Percentiles rank a stretch among this genome's conserved stretches.
Evolutionary conservation across 2,329 filamentous ascomycete genomes (phyloP).

Genomic region (Trichoderma sp.): DNA sequence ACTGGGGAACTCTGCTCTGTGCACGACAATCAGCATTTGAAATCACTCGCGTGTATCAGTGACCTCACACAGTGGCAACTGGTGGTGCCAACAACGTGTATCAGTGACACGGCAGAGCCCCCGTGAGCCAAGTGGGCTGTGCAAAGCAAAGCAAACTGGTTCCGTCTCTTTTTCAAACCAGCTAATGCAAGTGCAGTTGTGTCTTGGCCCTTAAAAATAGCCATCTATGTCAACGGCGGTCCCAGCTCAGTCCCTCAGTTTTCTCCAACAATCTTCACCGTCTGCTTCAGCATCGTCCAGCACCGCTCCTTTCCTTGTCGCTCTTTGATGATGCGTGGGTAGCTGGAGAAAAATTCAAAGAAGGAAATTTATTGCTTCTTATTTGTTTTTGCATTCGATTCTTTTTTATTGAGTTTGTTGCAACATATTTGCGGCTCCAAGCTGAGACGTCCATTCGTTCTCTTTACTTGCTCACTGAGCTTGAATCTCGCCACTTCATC

Average conservation of each 20-base stretch:
- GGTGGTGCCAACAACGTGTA: not conserved
- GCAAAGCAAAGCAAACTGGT: slow-evolving; percentile 3
- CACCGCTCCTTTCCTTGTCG: not conserved
- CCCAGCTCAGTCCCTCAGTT: not conserved
- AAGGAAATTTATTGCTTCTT: not conserved
- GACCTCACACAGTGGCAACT: not conserved
- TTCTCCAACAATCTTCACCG: not conserved
- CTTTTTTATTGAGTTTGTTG: not conserved
- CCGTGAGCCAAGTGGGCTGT: slow-evolving; percentile 13
- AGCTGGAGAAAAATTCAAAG: not conserved
- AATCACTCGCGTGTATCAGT: not conserved
- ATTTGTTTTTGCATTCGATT: not conserved
- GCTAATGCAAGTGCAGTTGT: slow-evolving; percentile 4
- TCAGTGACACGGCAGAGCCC: not conserved
- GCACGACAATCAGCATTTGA: not conserved
- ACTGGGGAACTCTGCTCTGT: not conserved
- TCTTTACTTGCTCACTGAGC: not conserved
- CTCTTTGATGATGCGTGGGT: slow-evolving; percentile 2
- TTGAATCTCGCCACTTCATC: not conserved
- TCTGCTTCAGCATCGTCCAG: not conserved
- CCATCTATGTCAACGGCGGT: not conserved
- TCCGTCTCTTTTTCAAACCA: not conserved
- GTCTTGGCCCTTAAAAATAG: not conserved
- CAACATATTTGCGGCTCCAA: no score
- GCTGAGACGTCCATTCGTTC: not conserved